Evolutionary conservation across 352 stramenopile species (phyloP).

Genomic region (Pythium periplocum): DNA sequence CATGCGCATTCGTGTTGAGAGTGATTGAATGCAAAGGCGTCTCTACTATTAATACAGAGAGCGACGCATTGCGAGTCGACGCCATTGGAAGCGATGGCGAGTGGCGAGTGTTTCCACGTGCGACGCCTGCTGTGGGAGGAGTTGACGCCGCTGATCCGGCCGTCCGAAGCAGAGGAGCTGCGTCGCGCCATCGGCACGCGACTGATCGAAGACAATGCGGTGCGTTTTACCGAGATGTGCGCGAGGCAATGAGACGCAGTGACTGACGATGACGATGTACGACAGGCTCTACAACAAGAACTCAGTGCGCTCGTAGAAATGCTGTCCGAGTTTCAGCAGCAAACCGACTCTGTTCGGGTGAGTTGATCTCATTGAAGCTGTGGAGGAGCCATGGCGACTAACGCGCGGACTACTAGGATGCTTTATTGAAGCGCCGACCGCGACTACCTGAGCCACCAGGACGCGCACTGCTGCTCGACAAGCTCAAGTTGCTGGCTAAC

Average conservation of each 20-base stretch:
- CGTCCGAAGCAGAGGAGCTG: slow-evolving; percentile 61
- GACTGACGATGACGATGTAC: not conserved
- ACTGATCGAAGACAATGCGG: slow-evolving; percentile 66
- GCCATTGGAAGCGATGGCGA: no score
- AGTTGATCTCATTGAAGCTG: not conserved
- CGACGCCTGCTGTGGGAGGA: slow-evolving; percentile 77
- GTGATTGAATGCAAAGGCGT: no score
- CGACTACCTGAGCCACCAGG: slow-evolving; percentile 57
- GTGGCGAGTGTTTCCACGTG: slow-evolving; percentile 59
- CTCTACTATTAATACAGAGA: no score
- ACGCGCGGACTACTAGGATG: slow-evolving; percentile 31
- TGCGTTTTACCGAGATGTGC: slow-evolving; percentile 6
- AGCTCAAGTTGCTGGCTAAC: slow-evolving; percentile 57
- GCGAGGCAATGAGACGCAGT: not conserved
- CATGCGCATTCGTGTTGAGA: slow-evolving; percentile 25
- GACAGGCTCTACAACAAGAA: slow-evolving; percentile 49
- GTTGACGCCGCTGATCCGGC: slow-evolving; percentile 37
- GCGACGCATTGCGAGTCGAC: no score
- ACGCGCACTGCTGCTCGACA: slow-evolving; percentile 59
- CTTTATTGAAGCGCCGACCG: slow-evolving; percentile 32
- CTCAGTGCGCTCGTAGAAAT: slow-evolving; percentile 64
- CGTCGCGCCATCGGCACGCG: slow-evolving; percentile 50
- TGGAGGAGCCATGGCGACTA: no score
- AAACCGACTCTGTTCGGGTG: slow-evolving; percentile 74
- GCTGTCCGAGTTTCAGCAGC: slow-evolving; percentile 70